phyloP scores from a whole-genome alignment of 2,329 filamentous ascomycete genomes.

The Pezicula carpinea region DNA sequence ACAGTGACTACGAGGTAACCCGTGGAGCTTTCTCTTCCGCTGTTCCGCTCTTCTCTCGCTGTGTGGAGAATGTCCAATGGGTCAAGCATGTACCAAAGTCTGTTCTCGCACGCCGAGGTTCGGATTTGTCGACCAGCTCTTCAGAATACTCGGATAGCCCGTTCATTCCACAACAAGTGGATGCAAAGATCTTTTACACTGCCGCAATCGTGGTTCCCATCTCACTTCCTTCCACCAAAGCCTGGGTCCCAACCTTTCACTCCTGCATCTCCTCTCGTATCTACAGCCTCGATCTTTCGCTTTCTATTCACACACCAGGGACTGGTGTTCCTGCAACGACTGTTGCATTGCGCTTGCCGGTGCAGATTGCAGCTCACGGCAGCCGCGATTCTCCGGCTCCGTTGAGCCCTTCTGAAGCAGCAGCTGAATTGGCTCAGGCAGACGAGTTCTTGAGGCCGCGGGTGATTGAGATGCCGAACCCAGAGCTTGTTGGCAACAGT shows the following conservation, averaged over 20 bases:
- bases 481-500: constrained; percentile 20
- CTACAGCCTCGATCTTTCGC: constrained; percentile 55
- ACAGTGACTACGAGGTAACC: constrained; percentile 16
- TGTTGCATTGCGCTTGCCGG: constrained; percentile 20
- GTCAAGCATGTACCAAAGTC: constrained; percentile 19
- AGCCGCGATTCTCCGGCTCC: constrained; percentile 8
- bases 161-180: constrained; percentile 3
- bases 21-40: constrained; percentile 21
- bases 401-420: constrained; percentile 16
- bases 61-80: constrained; percentile 28
- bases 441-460: constrained; percentile 23
- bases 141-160: constrained; percentile 18
- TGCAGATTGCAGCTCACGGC: constrained; percentile 25
- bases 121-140: constrained; percentile 22
- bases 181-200: constrained; percentile 41
- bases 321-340: constrained; percentile 33
- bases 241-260: constrained; percentile 66
- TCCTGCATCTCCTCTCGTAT: constrained; percentile 60
- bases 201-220: constrained; percentile 60
- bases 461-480: constrained; percentile 22
- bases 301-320: constrained; percentile 49
- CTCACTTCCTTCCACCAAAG: constrained; percentile 53
- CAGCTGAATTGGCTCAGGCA: constrained; percentile 22
- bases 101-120: constrained; percentile 18
- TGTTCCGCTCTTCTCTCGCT: constrained; percentile 24